phyloP scores from a whole-genome alignment of 495 filamentous ascomycete genomes.

The Pyronema omphalodes region DNA sequence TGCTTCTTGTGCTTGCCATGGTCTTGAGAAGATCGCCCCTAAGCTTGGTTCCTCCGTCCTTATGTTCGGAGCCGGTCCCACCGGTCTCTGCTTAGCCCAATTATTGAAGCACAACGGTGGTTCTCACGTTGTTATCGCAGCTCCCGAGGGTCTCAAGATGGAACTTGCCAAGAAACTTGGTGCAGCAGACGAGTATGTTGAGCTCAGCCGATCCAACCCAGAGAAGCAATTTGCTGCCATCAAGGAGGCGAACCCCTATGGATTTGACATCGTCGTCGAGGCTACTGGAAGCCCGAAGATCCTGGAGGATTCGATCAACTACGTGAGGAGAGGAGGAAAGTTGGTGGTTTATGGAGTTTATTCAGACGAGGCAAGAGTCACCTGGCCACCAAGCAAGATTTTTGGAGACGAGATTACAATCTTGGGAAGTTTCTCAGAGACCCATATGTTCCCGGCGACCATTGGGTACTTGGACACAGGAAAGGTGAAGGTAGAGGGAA shows the following conservation, averaged over 20 bases:
- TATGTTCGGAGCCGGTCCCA: conserved; percentile 51
- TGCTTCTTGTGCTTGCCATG: conserved; percentile 52
- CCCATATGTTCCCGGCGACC: conserved; percentile 55
- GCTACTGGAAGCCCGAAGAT: conserved; percentile 49
- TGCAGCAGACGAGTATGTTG: conserved; percentile 45
- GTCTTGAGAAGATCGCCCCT: conserved; percentile 52
- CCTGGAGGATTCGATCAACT: conserved; percentile 52
- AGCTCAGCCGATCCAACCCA: conserved; percentile 39
- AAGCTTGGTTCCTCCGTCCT: conserved; percentile 49
- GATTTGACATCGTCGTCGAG: conserved; percentile 49
- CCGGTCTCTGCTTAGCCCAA: conserved; percentile 39
- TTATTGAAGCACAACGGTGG: conserved; percentile 46
- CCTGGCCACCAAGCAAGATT: conserved; percentile 50
- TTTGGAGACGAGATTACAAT: conserved; percentile 49
- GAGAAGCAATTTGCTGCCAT: conserved; percentile 40
- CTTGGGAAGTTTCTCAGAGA: conserved; percentile 49
- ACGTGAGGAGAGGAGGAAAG: conserved; percentile 48
- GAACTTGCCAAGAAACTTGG: conserved; percentile 49
- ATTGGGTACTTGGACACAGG: conserved; percentile 50
- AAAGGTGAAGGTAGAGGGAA: conserved; percentile 41
- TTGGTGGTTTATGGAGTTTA: conserved; percentile 54
- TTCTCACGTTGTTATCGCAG: conserved; percentile 46
- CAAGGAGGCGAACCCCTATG: conserved; percentile 48
- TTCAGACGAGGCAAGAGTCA: conserved; percentile 38
- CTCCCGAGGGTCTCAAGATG: conserved; percentile 49